Evolutionary conservation across 2,329 filamentous ascomycete species (phyloP), one percentile per base, ranked within the genome.

Genomic region (Stenocarpella maydis): DNA sequence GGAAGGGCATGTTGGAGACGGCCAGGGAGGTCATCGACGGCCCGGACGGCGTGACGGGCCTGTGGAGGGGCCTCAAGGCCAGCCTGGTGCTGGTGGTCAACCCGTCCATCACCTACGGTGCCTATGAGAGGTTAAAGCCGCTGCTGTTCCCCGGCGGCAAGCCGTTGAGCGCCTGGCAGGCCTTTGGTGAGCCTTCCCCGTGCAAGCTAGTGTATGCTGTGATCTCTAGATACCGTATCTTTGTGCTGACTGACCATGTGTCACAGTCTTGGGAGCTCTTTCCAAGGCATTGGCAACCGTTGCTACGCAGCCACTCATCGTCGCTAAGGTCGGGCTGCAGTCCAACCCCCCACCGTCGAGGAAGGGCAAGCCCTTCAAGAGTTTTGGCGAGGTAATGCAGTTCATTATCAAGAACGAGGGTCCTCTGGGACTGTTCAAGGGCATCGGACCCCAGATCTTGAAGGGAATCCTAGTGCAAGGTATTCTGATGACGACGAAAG

Each of bases 401-500:
- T 98, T 97, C 79, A 98, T 99, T 74, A 82, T 98, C 67, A 85
- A 97, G 76, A 90, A 97, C 71, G 96, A 99, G 78, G 96, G 96
- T 4, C 79, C 88, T 0, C 76, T 91, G 15, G 92, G 92, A n/a
- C 85, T 99, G 1, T 99, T 98, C 85, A 99, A 99, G 83, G 96
- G 96, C 50, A 97, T 99, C 74, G 94, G 90, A 0, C 96, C 96
- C 3, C 96, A 99, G 80, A 92, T 99, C 64, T 81, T 94, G 70
- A 99, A 99, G 82, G 96, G 96, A 1, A 82, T 99, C 65, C 79
- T 99, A 60, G 96, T 99, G 2, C 96, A 99, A 78, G 96, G 96
- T 61, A 89, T 99, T 68, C 85, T 99, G 47, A 99, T 99, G 96
- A 99, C 98, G 94, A 96, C 94, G 58, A 99, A 99, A 83, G 96